Evolutionary conservation across 2,329 filamentous ascomycete genomes (phyloP), one percentile per base, ranked within the genome.

Genomic region (Penicillium crustosum): DNA sequence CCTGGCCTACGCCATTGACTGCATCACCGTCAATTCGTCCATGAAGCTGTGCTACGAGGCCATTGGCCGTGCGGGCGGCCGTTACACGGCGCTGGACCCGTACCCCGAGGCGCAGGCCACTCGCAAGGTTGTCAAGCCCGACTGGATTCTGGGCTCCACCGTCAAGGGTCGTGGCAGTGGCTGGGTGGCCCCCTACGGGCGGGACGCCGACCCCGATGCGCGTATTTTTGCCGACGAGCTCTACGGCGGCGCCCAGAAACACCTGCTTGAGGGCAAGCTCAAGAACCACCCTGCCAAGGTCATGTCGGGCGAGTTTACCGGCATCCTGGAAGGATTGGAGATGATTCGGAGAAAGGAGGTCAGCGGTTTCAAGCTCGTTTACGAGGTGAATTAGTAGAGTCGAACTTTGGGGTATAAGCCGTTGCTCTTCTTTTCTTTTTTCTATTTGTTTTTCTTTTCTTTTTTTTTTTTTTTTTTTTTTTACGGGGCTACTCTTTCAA

Each of bases 1-100:
- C 1, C 59, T 65, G 23, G 39, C 39, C 19, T 43, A 45, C 23
- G 58, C 49, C 6, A 33, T 63, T 2, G 63, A 65, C 41, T 36
- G 45, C 33, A 41, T 62, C 1, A 29, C 58, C 6, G 10, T 41
- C 13, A 17, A 38, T 1, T 29, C 33, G 5, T 45, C 56, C 2
- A 44, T 45, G 23, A 15, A n/a, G 2, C 27, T 62, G 23, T 64
- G 62, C 17, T 60, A 61, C 25, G 17, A 48, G 1, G 50, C 47
- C 19, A 51, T 64, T 7, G 42, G 60, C 2, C 13, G 21, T 4
- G 5, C n/a, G 2, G 62, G 62, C 12, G 62, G 62, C 6, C 33
- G 31, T 19, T 61, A 61, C 31, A 17, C 49, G 8, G 19, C 38
- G 5, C 53, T 61, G 23, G 56, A 63, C 39, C 55, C 55, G 27